Evolutionary conservation across 1,284 basidiomycete genomes (phyloP).

Genomic region (Fomitopsis palustris): DNA sequence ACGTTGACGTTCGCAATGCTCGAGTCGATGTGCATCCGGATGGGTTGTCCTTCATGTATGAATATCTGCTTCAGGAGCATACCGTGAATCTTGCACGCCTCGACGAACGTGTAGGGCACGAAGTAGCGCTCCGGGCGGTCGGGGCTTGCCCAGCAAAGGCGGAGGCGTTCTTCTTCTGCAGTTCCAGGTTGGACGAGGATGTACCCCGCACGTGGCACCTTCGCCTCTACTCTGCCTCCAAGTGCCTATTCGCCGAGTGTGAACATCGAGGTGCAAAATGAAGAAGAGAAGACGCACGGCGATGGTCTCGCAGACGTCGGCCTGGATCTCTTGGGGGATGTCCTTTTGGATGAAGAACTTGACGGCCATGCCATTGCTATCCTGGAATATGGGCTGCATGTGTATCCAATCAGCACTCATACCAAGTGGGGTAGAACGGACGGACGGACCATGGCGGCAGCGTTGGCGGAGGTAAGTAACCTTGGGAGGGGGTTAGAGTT

Average conservation of each 20-base stretch:
- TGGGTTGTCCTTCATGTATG: constrained; percentile 53
- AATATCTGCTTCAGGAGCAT: constrained; percentile 73
- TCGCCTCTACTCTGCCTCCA: constrained; percentile 70
- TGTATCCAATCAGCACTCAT: neutral
- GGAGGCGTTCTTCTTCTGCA: constrained; percentile 66
- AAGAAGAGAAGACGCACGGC: constrained; percentile 40
- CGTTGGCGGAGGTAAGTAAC: constrained; percentile 13
- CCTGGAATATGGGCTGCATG: constrained; percentile 61
- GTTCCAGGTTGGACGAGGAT: constrained; percentile 66
- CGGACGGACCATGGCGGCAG: constrained; percentile 20
- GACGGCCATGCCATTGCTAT: constrained; percentile 55
- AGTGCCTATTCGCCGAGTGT: constrained; percentile 40
- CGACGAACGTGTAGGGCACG: constrained; percentile 74
- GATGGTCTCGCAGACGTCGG: constrained; percentile 64
- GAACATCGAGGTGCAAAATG: neutral
- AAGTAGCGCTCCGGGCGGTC: constrained; percentile 72
- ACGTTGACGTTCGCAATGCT: constrained; percentile 74
- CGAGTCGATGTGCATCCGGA: constrained; percentile 72
- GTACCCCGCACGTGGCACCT: constrained; percentile 72
- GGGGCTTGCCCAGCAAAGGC: constrained; percentile 58
- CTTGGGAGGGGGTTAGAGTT: constrained; percentile 30
- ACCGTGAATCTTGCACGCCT: constrained; percentile 72
- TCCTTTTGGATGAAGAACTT: constrained; percentile 83
- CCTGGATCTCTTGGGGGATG: constrained; percentile 61
- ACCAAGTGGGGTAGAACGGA: neutral